Base-by-base conservation (phyloP, 768 basidiomycete species). In the Fibroporia radiculosa region DNA sequence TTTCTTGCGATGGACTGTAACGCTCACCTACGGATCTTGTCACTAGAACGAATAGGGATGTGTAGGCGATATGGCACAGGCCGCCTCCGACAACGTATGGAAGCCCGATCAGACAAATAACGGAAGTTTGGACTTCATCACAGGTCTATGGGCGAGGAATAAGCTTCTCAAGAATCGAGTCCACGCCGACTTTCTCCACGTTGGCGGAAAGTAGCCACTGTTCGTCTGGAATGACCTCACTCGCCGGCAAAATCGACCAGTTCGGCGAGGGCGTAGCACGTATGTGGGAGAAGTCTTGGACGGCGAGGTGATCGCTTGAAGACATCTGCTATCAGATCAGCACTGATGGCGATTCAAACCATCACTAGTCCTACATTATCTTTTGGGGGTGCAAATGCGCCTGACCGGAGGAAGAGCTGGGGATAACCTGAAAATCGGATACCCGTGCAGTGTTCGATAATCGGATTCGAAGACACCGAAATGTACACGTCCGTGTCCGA, bases 211-310 rank as follows among this genome's bases (percentile, higher is more conserved):
- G n/a, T n/a, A 24, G 53, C 53, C 53, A 54, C 6, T 26, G 22
- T 6, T 14, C 45, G 18, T 51, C 48, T 8, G 35, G 10, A 2
- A 49, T 42, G 18, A 10, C 28, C n/a, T 33, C 18, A 2, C 51
- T 55, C 14, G 23, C 37, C 1, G 48, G 43, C 3, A 60, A 40
- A 0, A 34, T 43, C 0, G 68, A 67, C 82, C 86, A 93, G 61
- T 93, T 78, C 8, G 91, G 88, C 3, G 91, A 93, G 0, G 78
- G 79, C 1, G 83, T 79, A 4, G 73, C 56, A 25, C 80, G 70
- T 48, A 92, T 84, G 61, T 92, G 89, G 16, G 88, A 86, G 58
- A 93, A 93, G 52, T 93, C 91, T 56, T 84, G 84, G 14, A 90
- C 77, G 2, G 68, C 48, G n/a, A 72, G 55, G 44, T 72, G 63